Conservation (phyloP, 129 eudicot species). For the Pulicaria dysenterica region DNA sequence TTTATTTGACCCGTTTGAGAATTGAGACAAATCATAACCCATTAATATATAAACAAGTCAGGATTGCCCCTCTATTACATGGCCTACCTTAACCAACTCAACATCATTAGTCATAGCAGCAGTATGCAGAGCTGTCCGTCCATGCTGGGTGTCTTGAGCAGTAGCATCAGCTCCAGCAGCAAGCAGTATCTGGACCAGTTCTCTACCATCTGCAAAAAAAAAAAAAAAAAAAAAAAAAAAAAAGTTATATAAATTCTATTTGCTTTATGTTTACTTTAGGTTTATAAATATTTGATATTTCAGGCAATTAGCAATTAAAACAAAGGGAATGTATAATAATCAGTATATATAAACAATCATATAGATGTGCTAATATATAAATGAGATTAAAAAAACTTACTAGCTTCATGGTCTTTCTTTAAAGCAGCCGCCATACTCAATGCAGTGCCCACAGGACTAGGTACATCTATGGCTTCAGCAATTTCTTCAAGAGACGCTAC, state of each 20-base stretch:
- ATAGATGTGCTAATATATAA: neutral
- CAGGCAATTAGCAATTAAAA: neutral
- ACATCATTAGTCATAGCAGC: conserved; percentile 95
- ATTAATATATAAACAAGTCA: neutral
- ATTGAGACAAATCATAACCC: neutral
- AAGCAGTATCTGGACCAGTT: conserved; percentile 72
- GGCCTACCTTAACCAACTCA: conserved; percentile 78
- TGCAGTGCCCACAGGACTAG: conserved; percentile 83
- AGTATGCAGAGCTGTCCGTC: conserved; percentile 87
- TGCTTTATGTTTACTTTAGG: neutral
- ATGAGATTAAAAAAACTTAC: conserved; percentile 41
- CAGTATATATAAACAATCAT: neutral
- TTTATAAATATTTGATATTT: neutral
- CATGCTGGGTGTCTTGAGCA: conserved; percentile 84
- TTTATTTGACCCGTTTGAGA: conserved; percentile 4
- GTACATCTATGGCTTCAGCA: conserved; percentile 77
- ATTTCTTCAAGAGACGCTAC: conserved; percentile 78
- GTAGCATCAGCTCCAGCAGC: conserved; percentile 93
- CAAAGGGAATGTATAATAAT: neutral
- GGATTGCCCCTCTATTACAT: neutral
- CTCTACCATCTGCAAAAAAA: conserved; percentile 75
- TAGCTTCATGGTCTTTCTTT: conserved; percentile 93
- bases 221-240: too few species aligned
- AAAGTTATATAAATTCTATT: conserved; percentile 14
- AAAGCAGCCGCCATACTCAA: conserved; percentile 94